Percentiles rank a stretch among this genome's conserved stretches.
Evolutionary conservation across 2,329 filamentous ascomycete species (phyloP).

Genomic region (Ustulina deusta): DNA sequence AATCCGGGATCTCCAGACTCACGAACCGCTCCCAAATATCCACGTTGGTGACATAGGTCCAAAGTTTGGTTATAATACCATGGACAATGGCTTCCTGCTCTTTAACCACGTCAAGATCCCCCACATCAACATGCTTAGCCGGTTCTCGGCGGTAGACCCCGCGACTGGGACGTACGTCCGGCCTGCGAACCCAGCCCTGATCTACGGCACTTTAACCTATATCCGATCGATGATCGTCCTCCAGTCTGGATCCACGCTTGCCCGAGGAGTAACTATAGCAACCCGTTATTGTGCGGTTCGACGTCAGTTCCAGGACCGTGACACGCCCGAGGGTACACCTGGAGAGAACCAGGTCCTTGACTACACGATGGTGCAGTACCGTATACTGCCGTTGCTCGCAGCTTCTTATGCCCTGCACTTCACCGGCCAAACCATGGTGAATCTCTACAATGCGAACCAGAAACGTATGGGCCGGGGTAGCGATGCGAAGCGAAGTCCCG

Average conservation of each 20-base stretch:
- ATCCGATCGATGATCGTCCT: slow-evolving; percentile 17
- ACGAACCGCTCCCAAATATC: slow-evolving; percentile 3
- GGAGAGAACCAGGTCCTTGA: slow-evolving; percentile 12
- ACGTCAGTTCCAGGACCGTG: slow-evolving; percentile 17
- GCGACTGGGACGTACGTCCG: slow-evolving; percentile 6
- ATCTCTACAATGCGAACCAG: slow-evolving; percentile 15
- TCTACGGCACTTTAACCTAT: slow-evolving; percentile 13
- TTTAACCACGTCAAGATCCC: slow-evolving; percentile 14
- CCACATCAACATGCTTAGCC: slow-evolving; percentile 13
- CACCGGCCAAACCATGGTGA: slow-evolving; percentile 3
- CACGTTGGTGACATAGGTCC: slow-evolving; percentile 14
- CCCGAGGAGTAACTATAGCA: slow-evolving; percentile 9
- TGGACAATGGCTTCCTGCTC: slow-evolving; percentile 17
- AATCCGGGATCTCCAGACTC: slow-evolving; percentile 13
- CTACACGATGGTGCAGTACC: slow-evolving; percentile 21
- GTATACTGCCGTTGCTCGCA: slow-evolving; percentile 15
- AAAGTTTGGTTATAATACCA: slow-evolving; percentile 14
- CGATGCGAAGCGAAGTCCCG: slow-evolving; percentile 12
- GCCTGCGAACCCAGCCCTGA: slow-evolving; percentile 6
- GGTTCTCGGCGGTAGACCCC: slow-evolving; percentile 12
- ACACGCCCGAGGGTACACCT: slow-evolving; percentile 3
- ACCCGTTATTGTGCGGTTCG: slow-evolving; percentile 20
- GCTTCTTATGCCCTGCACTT: slow-evolving; percentile 17
- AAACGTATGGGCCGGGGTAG: slow-evolving; percentile 2
- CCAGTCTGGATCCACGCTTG: slow-evolving; percentile 11